These are phyloP conservation scores for Candida hungchunana DNA, from an alignment of 805 yeast species.

Conservation along the genomic window DNA sequence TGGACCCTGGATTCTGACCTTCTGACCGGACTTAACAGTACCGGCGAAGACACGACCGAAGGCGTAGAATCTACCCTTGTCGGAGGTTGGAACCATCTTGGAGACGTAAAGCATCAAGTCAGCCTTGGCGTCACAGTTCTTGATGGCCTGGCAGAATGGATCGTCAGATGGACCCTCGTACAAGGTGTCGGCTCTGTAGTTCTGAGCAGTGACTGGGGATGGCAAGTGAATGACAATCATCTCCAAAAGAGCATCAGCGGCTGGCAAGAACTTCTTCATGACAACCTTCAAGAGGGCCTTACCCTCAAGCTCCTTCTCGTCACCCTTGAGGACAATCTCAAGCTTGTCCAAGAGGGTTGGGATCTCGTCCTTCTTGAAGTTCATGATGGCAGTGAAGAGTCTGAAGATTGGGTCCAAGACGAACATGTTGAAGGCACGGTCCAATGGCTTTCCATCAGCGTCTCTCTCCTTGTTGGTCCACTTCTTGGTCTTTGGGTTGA, in stretches of 20 bases:
- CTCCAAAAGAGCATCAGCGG: conserved; percentile 98
- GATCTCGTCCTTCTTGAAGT: conserved; percentile 97
- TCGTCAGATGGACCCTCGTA: conserved; percentile 99
- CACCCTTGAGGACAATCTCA: conserved; percentile 90
- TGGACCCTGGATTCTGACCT: conserved; percentile 99
- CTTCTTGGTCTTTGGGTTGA: conserved; percentile 99
- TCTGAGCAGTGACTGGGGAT: conserved; percentile 99
- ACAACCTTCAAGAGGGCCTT: conserved; percentile 97
- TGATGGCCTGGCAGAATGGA: conserved; percentile 84
- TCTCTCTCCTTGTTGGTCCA: conserved; percentile 96
- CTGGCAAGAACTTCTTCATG: conserved; percentile 99
- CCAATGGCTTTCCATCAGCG: conserved; percentile 91
- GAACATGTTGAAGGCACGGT: conserved; percentile 99
- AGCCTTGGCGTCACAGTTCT: conserved; percentile 97
- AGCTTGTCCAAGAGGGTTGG: conserved; percentile 89
- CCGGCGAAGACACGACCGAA: conserved; percentile 99
- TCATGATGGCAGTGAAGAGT: conserved; percentile 95
- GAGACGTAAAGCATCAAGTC: conserved; percentile 99
- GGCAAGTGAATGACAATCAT: conserved; percentile 98
- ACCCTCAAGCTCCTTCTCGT: conserved; percentile 98
- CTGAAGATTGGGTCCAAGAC: conserved; percentile 98
- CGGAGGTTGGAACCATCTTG: conserved; percentile 99
- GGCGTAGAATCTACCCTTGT: conserved; percentile 99
- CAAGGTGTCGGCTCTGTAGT: conserved; percentile 97
- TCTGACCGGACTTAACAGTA: conserved; percentile 98